Evolutionary conservation across 1,139 yeast species (phyloP).

Genomic region (Candida pseudoviswanathii): DNA sequence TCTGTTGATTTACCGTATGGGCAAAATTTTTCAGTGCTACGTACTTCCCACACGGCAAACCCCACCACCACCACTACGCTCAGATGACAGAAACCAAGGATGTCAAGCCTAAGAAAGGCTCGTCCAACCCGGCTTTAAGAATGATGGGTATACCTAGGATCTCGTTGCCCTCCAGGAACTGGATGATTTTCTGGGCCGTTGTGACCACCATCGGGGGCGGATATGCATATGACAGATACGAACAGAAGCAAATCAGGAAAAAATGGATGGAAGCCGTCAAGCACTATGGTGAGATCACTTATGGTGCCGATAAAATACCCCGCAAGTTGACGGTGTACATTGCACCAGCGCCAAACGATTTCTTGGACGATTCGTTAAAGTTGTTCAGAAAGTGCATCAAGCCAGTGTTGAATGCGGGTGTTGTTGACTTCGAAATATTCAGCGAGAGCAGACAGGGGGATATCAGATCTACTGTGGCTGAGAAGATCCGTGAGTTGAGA

Average conservation of each 20-base stretch:
- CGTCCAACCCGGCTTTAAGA: constrained; percentile 81
- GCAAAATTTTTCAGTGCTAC: not conserved
- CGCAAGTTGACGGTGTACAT: constrained; percentile 80
- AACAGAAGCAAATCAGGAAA: constrained; percentile 66
- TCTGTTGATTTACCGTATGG: not conserved
- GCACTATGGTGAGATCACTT: constrained; percentile 41
- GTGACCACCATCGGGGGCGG: constrained; percentile 70
- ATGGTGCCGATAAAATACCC: constrained; percentile 51
- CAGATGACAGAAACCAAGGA: constrained; percentile 3
- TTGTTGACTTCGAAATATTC: constrained; percentile 79
- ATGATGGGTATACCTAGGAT: constrained; percentile 85
- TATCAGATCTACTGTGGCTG: constrained; percentile 79
- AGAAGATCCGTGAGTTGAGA: constrained; percentile 73
- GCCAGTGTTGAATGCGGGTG: constrained; percentile 84
- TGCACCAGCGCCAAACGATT: constrained; percentile 97
- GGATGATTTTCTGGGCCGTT: constrained; percentile 88
- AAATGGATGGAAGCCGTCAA: constrained; percentile 68
- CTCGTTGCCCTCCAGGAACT: constrained; percentile 84
- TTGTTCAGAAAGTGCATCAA: constrained; percentile 81
- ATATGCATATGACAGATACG: constrained; percentile 72
- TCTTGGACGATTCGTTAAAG: constrained; percentile 71
- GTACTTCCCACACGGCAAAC: not conserved
- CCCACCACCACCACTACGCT: not conserved
- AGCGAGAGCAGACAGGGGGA: constrained; percentile 87
- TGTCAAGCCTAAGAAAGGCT: constrained; percentile 45